phyloP scores from a whole-genome alignment of 2,329 filamentous ascomycete genomes.

The Cryphonectria nitschkei region DNA sequence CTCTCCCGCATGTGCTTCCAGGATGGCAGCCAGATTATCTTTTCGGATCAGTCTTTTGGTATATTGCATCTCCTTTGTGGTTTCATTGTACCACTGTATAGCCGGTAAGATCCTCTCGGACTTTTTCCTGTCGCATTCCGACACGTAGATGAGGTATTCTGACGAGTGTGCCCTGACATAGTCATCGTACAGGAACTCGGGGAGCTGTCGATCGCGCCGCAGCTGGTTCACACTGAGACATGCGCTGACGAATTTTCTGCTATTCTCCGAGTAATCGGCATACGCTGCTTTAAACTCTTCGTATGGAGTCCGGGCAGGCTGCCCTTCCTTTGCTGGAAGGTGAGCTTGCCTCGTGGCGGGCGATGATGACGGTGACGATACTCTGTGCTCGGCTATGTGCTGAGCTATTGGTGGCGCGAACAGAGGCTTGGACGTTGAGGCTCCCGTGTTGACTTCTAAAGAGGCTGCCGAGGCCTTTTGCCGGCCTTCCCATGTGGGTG shows the following conservation, averaged over 20 bases:
- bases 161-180: slow-evolving; percentile 41
- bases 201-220: slow-evolving; percentile 32
- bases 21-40: slow-evolving; percentile 35
- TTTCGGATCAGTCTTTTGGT: slow-evolving; percentile 36
- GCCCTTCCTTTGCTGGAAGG: not conserved
- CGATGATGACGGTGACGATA: not conserved
- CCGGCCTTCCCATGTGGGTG: slow-evolving; percentile 25
- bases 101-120: slow-evolving; percentile 34
- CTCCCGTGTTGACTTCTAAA: not conserved
- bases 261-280: slow-evolving; percentile 36
- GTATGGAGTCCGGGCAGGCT: slow-evolving; percentile 32
- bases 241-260: slow-evolving; percentile 37
- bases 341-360: not conserved
- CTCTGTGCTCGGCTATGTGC: not conserved
- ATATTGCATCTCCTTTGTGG: slow-evolving; percentile 36
- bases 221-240: slow-evolving; percentile 38
- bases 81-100: slow-evolving; percentile 41
- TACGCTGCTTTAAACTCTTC: slow-evolving; percentile 36
- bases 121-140: slow-evolving; percentile 33
- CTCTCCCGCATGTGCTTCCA: slow-evolving; percentile 37
- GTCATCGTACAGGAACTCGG: slow-evolving; percentile 40
- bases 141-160: slow-evolving; percentile 38
- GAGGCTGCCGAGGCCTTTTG: slow-evolving; percentile 1
- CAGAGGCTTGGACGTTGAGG: not conserved
- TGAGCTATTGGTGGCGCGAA: slow-evolving; percentile 11